Percentiles rank a stretch among this genome's conserved stretches.
phyloP scores from a whole-genome alignment of 2,329 filamentous ascomycete species.

The Botrytis hyacinthi region DNA sequence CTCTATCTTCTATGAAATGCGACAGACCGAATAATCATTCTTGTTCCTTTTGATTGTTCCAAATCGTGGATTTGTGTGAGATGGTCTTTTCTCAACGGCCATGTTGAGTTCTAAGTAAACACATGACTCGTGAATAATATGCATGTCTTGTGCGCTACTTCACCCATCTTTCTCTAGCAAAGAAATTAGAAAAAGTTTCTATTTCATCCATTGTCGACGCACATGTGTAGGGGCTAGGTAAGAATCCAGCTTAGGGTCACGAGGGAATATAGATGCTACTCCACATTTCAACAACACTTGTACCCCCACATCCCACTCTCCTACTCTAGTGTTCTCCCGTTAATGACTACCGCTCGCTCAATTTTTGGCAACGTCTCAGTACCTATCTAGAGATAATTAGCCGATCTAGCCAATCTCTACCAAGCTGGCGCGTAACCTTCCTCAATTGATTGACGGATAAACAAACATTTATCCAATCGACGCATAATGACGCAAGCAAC shows the following conservation, averaged over 20 bases:
- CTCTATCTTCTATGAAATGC: not conserved
- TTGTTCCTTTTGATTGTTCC: not conserved
- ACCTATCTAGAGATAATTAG: not conserved
- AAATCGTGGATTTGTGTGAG: not conserved
- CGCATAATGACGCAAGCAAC: not conserved
- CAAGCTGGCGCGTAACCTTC: not conserved
- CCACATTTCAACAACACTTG: not conserved
- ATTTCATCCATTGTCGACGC: not conserved
- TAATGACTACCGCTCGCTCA: not conserved
- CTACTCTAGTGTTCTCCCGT: not conserved
- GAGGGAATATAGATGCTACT: not conserved
- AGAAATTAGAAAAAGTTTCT: not conserved
- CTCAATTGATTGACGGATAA: not conserved
- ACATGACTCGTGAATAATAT: not conserved
- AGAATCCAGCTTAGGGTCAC: not conserved
- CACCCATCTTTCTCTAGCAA: not conserved
- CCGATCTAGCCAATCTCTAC: not conserved
- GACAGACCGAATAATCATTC: not conserved
- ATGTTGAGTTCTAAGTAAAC: not conserved
- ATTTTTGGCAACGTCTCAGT: not conserved
- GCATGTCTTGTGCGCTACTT: not conserved
- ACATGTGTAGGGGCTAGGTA: not conserved
- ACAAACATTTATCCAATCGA: not conserved
- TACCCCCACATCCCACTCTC: not conserved
- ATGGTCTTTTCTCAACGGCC: not conserved